Conservation (phyloP, 169 alveolate genomes). For the Plasmodium coatneyi region DNA sequence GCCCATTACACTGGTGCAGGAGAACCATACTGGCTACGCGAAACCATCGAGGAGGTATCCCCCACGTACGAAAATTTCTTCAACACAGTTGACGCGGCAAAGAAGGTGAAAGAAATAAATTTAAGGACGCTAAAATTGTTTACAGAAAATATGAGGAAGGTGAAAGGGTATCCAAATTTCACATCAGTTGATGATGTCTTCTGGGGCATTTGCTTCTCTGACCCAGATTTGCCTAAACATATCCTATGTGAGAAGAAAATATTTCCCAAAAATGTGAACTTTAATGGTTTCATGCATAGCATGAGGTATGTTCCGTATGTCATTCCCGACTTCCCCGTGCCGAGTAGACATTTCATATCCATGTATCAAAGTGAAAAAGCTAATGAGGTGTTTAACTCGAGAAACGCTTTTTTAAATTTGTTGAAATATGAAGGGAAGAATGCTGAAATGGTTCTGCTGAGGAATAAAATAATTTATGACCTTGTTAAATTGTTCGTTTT, state of each 20-base stretch:
- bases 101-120: conserved; percentile 59
- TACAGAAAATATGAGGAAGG: conserved; percentile 61
- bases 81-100: conserved; percentile 10
- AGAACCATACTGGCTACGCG: neutral
- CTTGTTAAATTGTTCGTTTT: conserved; percentile 52
- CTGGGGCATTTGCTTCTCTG: conserved; percentile 67
- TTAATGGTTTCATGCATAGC: conserved; percentile 66
- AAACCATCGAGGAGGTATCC: conserved; percentile 54
- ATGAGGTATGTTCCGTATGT: conserved; percentile 75
- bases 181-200: conserved; percentile 62
- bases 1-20: neutral
- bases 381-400: conserved; percentile 49
- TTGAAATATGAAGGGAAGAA: conserved; percentile 66
- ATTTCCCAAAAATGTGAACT: conserved; percentile 56
- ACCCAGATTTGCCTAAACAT: conserved; percentile 74
- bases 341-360: conserved; percentile 30
- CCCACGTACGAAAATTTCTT: conserved; percentile 23
- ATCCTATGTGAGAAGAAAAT: conserved; percentile 34
- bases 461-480: conserved; percentile 59
- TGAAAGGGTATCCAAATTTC: conserved; percentile 62
- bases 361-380: conserved; percentile 18
- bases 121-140: conserved; percentile 31
- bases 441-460: conserved; percentile 4
- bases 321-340: conserved; percentile 70
- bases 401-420: conserved; percentile 48